Evolutionary conservation across 1,284 basidiomycete species (phyloP).

Genomic region (Ceratobasidium papillatum): DNA sequence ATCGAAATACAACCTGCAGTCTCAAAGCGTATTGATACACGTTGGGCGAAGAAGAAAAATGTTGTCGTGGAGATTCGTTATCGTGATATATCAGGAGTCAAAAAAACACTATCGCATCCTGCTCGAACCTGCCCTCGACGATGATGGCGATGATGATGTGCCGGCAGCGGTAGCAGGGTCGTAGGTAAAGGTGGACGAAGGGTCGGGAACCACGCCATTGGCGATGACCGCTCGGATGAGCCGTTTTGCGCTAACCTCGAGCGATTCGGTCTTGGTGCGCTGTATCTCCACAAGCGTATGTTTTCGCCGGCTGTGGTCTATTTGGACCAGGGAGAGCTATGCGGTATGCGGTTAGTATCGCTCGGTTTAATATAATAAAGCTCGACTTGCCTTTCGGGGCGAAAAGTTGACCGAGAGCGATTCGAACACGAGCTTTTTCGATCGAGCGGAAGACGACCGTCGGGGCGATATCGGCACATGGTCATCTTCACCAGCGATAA

Average conservation of each 20-base stretch:
- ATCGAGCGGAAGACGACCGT: conserved; percentile 30
- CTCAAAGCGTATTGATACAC: neutral
- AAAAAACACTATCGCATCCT: neutral
- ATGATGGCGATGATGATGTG: neutral
- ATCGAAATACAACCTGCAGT: conserved; percentile 12
- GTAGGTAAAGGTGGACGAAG: conserved; percentile 12
- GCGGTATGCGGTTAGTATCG: neutral
- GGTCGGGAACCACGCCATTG: conserved; percentile 36
- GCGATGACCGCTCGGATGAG: conserved; percentile 37
- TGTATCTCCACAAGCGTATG: conserved; percentile 37
- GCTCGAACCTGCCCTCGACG: conserved; percentile 4
- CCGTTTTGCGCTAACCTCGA: conserved; percentile 39
- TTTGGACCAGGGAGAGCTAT: conserved; percentile 29
- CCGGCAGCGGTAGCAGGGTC: neutral
- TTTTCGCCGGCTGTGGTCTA: conserved; percentile 25
- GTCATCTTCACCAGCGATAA: conserved; percentile 52
- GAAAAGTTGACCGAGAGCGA: conserved; percentile 66
- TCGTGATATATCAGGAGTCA: neutral
- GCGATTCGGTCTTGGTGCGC: conserved; percentile 27
- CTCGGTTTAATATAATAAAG: conserved; percentile 1
- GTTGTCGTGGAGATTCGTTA: neutral
- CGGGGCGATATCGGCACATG: conserved; percentile 40
- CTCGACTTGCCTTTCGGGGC: conserved; percentile 63
- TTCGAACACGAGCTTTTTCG: conserved; percentile 59
- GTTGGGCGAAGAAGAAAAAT: neutral